Conservation (phyloP, 768 basidiomycete genomes). For the Inosperma sp. region DNA sequence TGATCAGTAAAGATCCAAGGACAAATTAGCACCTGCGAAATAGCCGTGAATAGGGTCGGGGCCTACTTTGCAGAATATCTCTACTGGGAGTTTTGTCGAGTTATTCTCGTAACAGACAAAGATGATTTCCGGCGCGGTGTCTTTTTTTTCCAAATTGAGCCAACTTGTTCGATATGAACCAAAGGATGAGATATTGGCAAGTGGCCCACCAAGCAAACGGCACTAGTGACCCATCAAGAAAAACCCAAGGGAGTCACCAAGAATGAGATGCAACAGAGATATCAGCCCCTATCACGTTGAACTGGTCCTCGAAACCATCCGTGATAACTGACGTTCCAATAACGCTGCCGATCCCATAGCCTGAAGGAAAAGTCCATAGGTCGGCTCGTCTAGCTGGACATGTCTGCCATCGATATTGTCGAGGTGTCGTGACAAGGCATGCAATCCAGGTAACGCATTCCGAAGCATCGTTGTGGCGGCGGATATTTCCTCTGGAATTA, state of each 20-base stretch:
- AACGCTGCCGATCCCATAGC: slow-evolving; percentile 9
- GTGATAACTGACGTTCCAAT: slow-evolving; percentile 14
- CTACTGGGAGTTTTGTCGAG: too few relatives aligned
- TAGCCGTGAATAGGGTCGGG: too few relatives aligned
- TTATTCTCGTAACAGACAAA: too few relatives aligned
- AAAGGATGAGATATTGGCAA: too few relatives aligned
- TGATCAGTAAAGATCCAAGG: too few relatives aligned
- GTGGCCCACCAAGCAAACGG: too few relatives aligned
- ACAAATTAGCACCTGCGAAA: too few relatives aligned
- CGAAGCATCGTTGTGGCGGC: background rate
- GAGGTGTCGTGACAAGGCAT: slow-evolving; percentile 7
- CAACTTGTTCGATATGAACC: too few relatives aligned
- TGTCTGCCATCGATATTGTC: background rate
- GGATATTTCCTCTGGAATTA: background rate
- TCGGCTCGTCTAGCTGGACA: background rate
- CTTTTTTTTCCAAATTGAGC: too few relatives aligned
- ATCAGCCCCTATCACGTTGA: background rate
- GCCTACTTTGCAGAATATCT: too few relatives aligned
- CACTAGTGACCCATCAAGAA: too few relatives aligned
- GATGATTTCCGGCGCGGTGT: too few relatives aligned
- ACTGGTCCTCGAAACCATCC: slow-evolving; percentile 8
- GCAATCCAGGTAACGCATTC: slow-evolving; percentile 10
- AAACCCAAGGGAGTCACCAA: slow-evolving; percentile 5
- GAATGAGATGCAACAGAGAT: slow-evolving; percentile 1
- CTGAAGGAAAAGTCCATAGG: background rate